Evolutionary conservation across 2,329 filamentous ascomycete genomes (phyloP).

Genomic region (Aquanectria penicillioides): DNA sequence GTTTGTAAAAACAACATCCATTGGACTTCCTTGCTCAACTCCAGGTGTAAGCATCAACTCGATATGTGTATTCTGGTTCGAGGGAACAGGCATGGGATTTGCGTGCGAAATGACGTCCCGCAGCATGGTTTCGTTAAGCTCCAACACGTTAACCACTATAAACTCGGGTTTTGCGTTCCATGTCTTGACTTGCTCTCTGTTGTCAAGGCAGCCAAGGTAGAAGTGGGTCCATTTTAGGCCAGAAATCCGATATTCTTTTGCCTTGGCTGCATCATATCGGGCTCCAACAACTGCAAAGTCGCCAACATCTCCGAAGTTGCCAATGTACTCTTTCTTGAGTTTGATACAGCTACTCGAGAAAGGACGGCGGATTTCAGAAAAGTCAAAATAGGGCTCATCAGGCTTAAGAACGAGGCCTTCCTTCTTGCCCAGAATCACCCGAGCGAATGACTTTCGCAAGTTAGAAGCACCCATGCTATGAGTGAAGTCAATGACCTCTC

Average conservation of each 20-base stretch:
- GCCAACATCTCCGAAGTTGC: conserved; percentile 80
- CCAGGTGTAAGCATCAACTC: conserved; percentile 58
- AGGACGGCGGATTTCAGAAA: conserved; percentile 47
- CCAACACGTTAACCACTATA: conserved; percentile 72
- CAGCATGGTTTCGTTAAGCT: conserved; percentile 63
- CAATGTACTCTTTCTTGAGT: conserved; percentile 86
- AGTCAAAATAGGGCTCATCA: conserved; percentile 80
- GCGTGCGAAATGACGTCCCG: conserved; percentile 59
- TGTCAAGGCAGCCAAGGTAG: conserved; percentile 79
- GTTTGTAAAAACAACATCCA: conserved; percentile 68
- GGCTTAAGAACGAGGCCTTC: conserved; percentile 88
- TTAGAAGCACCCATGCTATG: conserved; percentile 59
- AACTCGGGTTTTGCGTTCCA: conserved; percentile 67
- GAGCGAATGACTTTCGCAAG: conserved; percentile 73
- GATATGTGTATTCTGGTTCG: conserved; percentile 52
- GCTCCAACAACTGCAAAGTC: conserved; percentile 86
- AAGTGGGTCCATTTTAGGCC: conserved; percentile 81
- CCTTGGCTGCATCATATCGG: conserved; percentile 73
- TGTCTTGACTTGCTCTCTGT: conserved; percentile 67
- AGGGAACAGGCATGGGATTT: conserved; percentile 54
- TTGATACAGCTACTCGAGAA: conserved; percentile 74
- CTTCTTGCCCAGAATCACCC: conserved; percentile 70
- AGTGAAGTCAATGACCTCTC: conserved; percentile 74
- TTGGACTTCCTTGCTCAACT: conserved; percentile 52
- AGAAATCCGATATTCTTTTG: conserved; percentile 62